These are phyloP conservation scores for Crithidia fasciculata DNA, from an alignment of 208 protist species.

Conservation along the genomic window DNA sequence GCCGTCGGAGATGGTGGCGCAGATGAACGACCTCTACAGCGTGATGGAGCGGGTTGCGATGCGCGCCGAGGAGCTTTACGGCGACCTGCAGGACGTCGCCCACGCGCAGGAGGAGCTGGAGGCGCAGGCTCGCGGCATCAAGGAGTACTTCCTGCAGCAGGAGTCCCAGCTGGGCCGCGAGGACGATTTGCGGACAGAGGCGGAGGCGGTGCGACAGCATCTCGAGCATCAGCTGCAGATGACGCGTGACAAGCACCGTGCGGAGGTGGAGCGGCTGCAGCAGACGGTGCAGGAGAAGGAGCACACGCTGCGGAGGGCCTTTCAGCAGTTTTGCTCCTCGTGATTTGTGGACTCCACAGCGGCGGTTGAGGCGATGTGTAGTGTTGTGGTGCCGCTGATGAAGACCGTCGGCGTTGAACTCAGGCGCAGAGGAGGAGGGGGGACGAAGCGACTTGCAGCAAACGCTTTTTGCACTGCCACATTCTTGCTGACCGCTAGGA, in stretches of 20 bases:
- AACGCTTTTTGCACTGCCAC: too few species aligned
- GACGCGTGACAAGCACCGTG: conserved; percentile 38
- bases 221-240: conserved; percentile 53
- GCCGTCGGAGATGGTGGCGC: conserved; percentile 79
- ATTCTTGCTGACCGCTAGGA: too few species aligned
- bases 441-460: too few species aligned
- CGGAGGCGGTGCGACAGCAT: conserved; percentile 55
- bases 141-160: conserved; percentile 63
- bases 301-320: conserved; percentile 64
- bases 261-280: conserved; percentile 56
- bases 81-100: conserved; percentile 57
- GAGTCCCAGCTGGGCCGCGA: conserved; percentile 39
- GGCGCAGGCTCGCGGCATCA: conserved; percentile 54
- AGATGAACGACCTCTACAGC: conserved; percentile 87
- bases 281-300: conserved; percentile 71
- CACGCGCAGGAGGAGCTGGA: conserved; percentile 68
- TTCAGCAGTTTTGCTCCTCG: conserved; percentile 26
- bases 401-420: too few species aligned
- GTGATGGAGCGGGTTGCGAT: conserved; percentile 81
- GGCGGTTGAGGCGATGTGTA: neutral
- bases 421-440: too few species aligned
- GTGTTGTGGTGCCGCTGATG: neutral
- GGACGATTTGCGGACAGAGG: conserved; percentile 59
- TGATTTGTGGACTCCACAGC: neutral
- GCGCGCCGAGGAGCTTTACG: conserved; percentile 60